Evolutionary conservation across 2,329 filamentous ascomycete species (phyloP).

Genomic region (Cryphonectria carpinicola): DNA sequence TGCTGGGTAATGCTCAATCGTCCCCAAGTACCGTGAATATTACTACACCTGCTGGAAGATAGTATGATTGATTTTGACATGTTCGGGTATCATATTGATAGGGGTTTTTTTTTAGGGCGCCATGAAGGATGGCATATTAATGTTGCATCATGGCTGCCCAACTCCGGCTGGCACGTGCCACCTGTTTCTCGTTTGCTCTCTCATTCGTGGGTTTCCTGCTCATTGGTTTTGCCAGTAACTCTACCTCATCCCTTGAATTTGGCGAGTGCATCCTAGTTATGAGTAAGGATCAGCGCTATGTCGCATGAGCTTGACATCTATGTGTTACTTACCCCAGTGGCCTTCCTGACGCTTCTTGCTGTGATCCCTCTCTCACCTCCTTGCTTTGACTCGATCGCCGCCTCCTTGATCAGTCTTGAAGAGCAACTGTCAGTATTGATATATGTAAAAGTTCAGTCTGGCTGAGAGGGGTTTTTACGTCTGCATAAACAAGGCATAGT

Average conservation of each 20-base stretch:
- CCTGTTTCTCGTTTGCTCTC: neutral
- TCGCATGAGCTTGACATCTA: constrained; percentile 19
- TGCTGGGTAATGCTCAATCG: neutral
- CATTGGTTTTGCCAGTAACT: constrained; percentile 14
- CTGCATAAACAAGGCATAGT: constrained; percentile 83
- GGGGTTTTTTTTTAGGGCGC: neutral
- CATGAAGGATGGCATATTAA: neutral
- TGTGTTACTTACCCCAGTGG: constrained; percentile 66
- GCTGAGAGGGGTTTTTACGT: constrained; percentile 44
- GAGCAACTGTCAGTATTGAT: constrained; percentile 10
- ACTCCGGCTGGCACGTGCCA: constrained; percentile 13
- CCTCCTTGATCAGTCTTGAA: constrained; percentile 78
- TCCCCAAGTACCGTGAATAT: neutral
- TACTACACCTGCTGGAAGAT: neutral
- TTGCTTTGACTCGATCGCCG: constrained; percentile 74
- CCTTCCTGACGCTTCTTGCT: constrained; percentile 76
- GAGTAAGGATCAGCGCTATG: neutral
- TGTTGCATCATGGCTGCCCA: neutral
- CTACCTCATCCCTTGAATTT: constrained; percentile 69
- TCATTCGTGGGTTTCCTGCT: neutral
- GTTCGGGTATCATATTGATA: neutral
- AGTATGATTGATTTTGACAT: neutral
- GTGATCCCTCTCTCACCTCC: constrained; percentile 74
- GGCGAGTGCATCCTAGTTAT: constrained; percentile 61
- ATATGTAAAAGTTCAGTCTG: neutral